A percentile compares a stretch with the other conserved stretches of the same genome.
phyloP scores from a whole-genome alignment of 176 grass and related monocot genomes.

The sorghum (Sorghum bicolor) region DNA sequence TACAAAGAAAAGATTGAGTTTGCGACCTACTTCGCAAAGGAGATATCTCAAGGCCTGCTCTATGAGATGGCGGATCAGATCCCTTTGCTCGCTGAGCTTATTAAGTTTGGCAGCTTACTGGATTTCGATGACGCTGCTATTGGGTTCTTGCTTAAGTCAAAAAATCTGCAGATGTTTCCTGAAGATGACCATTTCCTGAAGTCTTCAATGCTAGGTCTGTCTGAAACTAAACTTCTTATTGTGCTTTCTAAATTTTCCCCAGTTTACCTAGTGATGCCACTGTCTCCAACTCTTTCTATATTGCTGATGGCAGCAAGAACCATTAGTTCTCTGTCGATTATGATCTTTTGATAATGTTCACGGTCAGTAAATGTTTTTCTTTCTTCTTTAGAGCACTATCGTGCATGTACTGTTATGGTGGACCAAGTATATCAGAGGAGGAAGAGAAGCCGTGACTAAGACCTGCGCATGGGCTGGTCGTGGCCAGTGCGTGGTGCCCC shows the following conservation, averaged over 20 bases:
- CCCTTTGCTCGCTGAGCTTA: conserved; percentile 42
- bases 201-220: conserved; percentile 1
- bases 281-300: not conserved
- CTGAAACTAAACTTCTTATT: not conserved
- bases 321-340: not conserved
- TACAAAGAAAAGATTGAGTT: conserved; percentile 45
- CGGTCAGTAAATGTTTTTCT: not conserved
- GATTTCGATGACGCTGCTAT: conserved; percentile 52
- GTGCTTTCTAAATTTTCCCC: not conserved
- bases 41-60: conserved; percentile 64
- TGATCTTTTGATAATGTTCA: not conserved
- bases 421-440: too few species aligned
- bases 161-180: conserved; percentile 63
- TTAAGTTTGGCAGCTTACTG: conserved; percentile 50
- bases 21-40: conserved; percentile 45
- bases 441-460: too few species aligned
- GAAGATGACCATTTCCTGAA: conserved; percentile 61
- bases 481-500: too few species aligned
- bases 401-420: not conserved
- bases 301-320: not conserved
- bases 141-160: conserved; percentile 51
- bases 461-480: too few species aligned
- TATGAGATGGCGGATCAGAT: conserved; percentile 49
- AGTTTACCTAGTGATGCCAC: not conserved
- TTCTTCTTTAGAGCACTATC: too few species aligned